phyloP scores from a whole-genome alignment of 1,284 basidiomycete genomes.

The Fomitopsis schrenkii region DNA sequence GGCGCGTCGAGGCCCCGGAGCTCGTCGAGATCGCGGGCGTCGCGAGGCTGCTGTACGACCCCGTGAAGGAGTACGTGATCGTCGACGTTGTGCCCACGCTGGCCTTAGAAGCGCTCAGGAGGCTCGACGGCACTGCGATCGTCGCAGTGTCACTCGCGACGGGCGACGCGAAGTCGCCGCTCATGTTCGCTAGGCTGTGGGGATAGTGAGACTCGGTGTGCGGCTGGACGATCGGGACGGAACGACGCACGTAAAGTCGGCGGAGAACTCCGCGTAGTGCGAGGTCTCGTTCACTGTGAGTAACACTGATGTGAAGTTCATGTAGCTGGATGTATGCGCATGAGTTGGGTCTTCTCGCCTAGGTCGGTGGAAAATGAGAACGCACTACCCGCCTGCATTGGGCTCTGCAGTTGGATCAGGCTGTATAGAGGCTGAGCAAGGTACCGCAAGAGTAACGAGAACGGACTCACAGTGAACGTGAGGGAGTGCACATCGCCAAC shows the following conservation, averaged over 20 bases:
- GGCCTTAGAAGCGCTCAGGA: slow-evolving; percentile 17
- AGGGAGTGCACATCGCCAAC: slow-evolving; percentile 31
- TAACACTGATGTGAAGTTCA: slow-evolving; percentile 49
- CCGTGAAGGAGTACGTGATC: slow-evolving; percentile 6
- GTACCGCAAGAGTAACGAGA: neutral
- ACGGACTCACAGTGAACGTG: slow-evolving; percentile 32
- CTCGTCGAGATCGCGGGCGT: neutral
- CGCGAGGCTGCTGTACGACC: slow-evolving; percentile 1
- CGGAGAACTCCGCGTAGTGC: slow-evolving; percentile 45
- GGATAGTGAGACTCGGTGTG: neutral
- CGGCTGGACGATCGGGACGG: neutral
- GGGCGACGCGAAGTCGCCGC: slow-evolving; percentile 48
- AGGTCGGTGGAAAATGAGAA: slow-evolving; percentile 5
- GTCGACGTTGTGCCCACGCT: slow-evolving; percentile 13
- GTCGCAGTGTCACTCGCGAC: slow-evolving; percentile 43
- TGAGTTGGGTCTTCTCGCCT: neutral
- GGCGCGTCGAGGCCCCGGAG: neutral
- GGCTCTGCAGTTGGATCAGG: slow-evolving; percentile 45
- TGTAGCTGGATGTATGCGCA: slow-evolving; percentile 38
- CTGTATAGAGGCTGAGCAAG: slow-evolving; percentile 12
- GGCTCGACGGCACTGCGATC: slow-evolving; percentile 41
- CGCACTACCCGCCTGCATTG: slow-evolving; percentile 50
- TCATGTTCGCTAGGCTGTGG: slow-evolving; percentile 51
- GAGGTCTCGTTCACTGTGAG: slow-evolving; percentile 31
- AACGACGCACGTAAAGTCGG: slow-evolving; percentile 46